These are phyloP conservation scores for Cairneyella variabilis DNA, from an alignment of 495 filamentous ascomycete genomes.

Conservation along the genomic window DNA sequence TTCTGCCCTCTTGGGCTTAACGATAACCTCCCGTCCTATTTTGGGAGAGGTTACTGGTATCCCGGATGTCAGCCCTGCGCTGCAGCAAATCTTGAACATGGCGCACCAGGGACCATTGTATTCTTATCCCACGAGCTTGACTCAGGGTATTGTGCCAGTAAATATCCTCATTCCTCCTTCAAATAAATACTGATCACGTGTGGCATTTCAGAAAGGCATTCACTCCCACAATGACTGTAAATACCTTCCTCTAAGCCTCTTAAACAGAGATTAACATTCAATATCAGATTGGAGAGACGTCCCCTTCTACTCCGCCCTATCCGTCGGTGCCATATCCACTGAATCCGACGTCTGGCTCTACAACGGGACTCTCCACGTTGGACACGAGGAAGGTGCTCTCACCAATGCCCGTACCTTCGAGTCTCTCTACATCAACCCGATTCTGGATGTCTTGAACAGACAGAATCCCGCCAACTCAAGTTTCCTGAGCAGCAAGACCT, in stretches of 20 bases:
- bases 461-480: conserved; percentile 41
- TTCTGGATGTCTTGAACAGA: conserved; percentile 50
- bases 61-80: conserved; percentile 5
- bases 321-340: conserved; percentile 62
- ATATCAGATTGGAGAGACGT: conserved; percentile 60
- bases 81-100: conserved; percentile 23
- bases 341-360: conserved; percentile 88
- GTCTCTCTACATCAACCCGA: conserved; percentile 60
- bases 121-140: conserved; percentile 26
- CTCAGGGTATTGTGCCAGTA: conserved; percentile 25
- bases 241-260: neutral
- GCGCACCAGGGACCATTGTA: conserved; percentile 20
- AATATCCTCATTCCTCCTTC: neutral
- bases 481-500: conserved; percentile 31
- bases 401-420: conserved; percentile 52
- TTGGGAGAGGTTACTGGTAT: neutral
- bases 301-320: conserved; percentile 61
- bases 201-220: conserved; percentile 19
- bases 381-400: conserved; percentile 47
- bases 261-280: too few relatives aligned
- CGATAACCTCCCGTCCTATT: too few relatives aligned
- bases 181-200: neutral
- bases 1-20: neutral
- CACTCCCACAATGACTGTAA: conserved; percentile 85
- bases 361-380: conserved; percentile 58